Base-by-base conservation (phyloP, 148 eudicot genomes). In the Oxyria digyna region DNA sequence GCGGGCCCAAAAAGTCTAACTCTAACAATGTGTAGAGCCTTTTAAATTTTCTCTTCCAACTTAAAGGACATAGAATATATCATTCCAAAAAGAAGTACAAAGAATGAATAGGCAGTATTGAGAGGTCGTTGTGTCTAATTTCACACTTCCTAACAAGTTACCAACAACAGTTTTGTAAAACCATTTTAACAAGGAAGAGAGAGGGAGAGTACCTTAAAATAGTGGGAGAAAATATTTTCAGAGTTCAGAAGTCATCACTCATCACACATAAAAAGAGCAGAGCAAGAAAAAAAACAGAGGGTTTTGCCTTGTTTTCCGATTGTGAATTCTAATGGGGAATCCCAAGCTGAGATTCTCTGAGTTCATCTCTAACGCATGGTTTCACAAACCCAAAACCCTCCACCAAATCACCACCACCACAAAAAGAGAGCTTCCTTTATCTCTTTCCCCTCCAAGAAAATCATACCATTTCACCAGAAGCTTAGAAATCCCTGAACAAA, bases 331-430 rank as follows among this genome's bases (percentile, higher is more conserved):
- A 4, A 84, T 85, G 89, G 86, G 89, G 5, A 80, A 73, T 41
- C 71, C 41, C 13, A 82, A 64, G 73, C 74, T 85, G 59, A 82
- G 77, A 62, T 65, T 85, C 63, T 80, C 81, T 21, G 73, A 82
- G 55, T 76, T 85, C 78, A 73, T 85, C 55, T 86, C 86, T 18
- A 82, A 75, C 76, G 74, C 86, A 27, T 85, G 86, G 89, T 82
- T 85, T 43, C 65, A 74, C 81, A 82, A 85, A 67, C 86, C 82
- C 46, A 85, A 74, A 63, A 67, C 70, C 48, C 48, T 57, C 59
- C 27, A 73, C 45, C 52, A 76, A n/a, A 10, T 20, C n/a, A 50
- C 27, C 59, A 50, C 59, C 1, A 23, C 9, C 15, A 23, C 15
- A 54, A 23, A 2, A 21, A 3, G 62, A 24, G 62, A 54, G 62